Percentiles rank a stretch among this genome's conserved stretches.
Conservation (phyloP, 2,329 filamentous ascomycete genomes). For the Elsinoe ampelina region DNA sequence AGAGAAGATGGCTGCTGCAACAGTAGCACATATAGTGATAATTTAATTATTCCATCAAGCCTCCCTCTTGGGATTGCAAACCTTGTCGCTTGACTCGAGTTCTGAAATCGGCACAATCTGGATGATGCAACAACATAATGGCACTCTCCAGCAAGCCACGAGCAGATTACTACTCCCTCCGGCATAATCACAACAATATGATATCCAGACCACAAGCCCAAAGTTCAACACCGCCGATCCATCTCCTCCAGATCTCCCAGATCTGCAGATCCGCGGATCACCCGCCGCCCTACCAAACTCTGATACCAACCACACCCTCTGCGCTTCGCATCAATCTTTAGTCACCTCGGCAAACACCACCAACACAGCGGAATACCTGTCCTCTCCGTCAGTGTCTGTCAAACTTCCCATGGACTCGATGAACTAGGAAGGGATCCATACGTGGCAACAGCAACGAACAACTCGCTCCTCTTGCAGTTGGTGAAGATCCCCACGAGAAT, state of each 20-base stretch:
- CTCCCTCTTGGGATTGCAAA: background rate
- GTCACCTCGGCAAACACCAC: constrained; percentile 1
- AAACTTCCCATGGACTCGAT: no score
- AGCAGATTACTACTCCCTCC: no score
- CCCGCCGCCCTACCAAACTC: background rate
- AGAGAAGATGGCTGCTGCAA: background rate
- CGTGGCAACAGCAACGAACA: constrained; percentile 1
- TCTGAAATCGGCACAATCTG: no score
- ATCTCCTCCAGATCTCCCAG: background rate
- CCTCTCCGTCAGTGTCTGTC: background rate
- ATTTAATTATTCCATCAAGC: constrained; percentile 9
- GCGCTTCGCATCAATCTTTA: background rate
- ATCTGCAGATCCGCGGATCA: background rate
- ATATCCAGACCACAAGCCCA: no score
- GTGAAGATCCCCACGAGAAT: background rate
- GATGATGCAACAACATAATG: no score
- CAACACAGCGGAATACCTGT: background rate
- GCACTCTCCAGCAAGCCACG: no score
- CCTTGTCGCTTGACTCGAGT: background rate
- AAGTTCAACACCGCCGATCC: no score
- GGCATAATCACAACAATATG: no score
- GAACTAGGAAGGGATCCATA: background rate
- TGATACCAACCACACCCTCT: background rate
- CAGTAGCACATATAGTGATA: background rate
- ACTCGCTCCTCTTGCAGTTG: constrained; percentile 2